Base-by-base conservation (phyloP, 2,329 filamentous ascomycete genomes). In the Epichloe coenophiala region DNA sequence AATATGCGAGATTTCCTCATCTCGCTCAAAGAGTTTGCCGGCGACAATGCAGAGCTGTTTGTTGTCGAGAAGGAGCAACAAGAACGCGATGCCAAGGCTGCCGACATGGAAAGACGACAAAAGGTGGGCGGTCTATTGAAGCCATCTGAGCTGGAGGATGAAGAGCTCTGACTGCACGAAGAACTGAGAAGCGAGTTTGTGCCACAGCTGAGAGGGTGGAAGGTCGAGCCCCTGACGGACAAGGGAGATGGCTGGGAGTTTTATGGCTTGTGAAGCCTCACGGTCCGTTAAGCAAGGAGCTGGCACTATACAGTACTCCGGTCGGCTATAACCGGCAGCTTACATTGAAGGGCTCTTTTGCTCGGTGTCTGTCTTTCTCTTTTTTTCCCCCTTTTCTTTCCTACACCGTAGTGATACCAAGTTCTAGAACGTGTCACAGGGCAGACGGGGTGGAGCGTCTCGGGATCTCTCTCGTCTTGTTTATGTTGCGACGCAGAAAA, bases 1-100 rank as follows among this genome's bases (percentile, higher is more conserved):
- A 89, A 94, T 61, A 74, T 98, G 48, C 88, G 93, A 57, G 93
- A 98, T 70, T 98, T 98, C 79, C 73, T 98, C 58, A 95, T 98
- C 61, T 94, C 90, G 21, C 75, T 98, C 59, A 95, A 96, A 71
- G 94, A 98, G 69, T 98, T 97, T 56, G 83, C 88, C 1, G 93
- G 88, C 48, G 93, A 98, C 69, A 96, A 97, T 60, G 81, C 91
- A 1, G 93, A 98, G 63, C 77, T 98, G 9, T 98, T 86, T 68
- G 82, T 86, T 4, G 90, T 95, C 52, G 93, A 98, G 68, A 89
- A 95, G 67, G 93, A 98, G 68, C 86, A 94, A 67, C 88, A 89
- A 56, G 84, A 91, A 54, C 82, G 81, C 57, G 87, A 91, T 59
- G 87, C 86, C 45, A 88, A 90, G 66, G 83, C 85, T 46, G 86